Evolutionary conservation across 768 basidiomycete genomes (phyloP), one percentile per base, ranked within the genome.

Genomic region (Guyanaporus albipodus): DNA sequence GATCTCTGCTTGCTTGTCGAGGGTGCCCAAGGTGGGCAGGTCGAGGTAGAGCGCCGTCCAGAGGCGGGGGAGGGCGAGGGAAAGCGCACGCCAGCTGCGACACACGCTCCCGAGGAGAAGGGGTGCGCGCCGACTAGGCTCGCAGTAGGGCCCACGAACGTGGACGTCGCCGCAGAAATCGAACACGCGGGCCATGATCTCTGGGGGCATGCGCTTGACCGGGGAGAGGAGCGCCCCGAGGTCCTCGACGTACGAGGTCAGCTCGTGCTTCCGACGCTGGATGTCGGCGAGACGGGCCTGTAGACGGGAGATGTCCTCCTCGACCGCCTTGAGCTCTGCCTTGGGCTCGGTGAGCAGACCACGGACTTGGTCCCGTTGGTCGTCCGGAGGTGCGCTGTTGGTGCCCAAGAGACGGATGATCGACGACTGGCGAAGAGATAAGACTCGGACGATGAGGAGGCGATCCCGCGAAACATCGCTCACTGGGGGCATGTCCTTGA

Each of bases 41-140:
- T 56, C 63, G 51, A 64, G 60, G 32, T 64, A 64, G 46, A 64
- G 59, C 0, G 63, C 63, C 2, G 64, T 66, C 63, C 63, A 64
- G 6, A 64, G 54, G 8, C 64, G 33, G 18, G 63, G 64, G 49
- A 64, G 40, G 38, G 64, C 42, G 21, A 64, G 51, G 43, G 63
- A 61, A 4, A 64, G 52, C 1, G 50, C 19, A 0, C 63, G 61
- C 63, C 63, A 64, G 47, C 53, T 63, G 23, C 53, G 64, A 26
- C 63, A 64, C 1, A 64, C 49, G 41, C 62, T 50, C 2, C 63
- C 63, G 11, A 66, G 54, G 24, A 66, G 57, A 8, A 64, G 53
- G 10, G 63, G 62, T 21, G 63, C 63, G 8, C 46, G 56, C 4
- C 64, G 55, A 17, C 62, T 62, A 21, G 62, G 63, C 41, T 64